These are phyloP conservation scores for Solanum hybrid DNA, from an alignment of 305 asterid genomes.

Conservation along the genomic window DNA sequence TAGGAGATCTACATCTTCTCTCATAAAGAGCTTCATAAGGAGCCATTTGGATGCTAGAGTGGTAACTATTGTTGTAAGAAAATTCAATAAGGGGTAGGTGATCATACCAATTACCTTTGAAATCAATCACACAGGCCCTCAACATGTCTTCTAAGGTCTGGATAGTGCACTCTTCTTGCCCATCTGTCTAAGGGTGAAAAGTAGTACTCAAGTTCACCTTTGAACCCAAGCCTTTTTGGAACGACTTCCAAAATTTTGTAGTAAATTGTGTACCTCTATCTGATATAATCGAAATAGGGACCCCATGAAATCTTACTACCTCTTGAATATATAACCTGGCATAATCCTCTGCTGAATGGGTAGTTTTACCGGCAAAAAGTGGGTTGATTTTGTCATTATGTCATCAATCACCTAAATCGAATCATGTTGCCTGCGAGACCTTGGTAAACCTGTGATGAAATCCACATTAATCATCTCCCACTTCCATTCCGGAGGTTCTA, in stretches of 20 bases:
- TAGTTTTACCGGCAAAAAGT: background rate
- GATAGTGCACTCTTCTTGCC: background rate
- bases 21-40: background rate
- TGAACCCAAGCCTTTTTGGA: background rate
- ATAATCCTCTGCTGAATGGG: too few species aligned
- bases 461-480: background rate
- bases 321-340: background rate
- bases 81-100: background rate
- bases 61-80: background rate
- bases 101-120: background rate
- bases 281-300: background rate
- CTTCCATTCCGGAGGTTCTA: background rate
- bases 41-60: background rate
- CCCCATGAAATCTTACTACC: background rate
- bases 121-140: background rate
- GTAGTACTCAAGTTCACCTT: background rate
- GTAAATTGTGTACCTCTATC: too few species aligned
- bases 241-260: too few species aligned
- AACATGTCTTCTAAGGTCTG: background rate
- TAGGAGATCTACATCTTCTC: background rate
- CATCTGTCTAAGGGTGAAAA: background rate
- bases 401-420: background rate
- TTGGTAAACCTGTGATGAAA: background rate
- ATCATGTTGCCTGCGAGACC: background rate
- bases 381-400: background rate